Evolutionary conservation across 805 yeast genomes (phyloP), one percentile per base, ranked within the genome.

Genomic region (Starmerella roubikii): DNA sequence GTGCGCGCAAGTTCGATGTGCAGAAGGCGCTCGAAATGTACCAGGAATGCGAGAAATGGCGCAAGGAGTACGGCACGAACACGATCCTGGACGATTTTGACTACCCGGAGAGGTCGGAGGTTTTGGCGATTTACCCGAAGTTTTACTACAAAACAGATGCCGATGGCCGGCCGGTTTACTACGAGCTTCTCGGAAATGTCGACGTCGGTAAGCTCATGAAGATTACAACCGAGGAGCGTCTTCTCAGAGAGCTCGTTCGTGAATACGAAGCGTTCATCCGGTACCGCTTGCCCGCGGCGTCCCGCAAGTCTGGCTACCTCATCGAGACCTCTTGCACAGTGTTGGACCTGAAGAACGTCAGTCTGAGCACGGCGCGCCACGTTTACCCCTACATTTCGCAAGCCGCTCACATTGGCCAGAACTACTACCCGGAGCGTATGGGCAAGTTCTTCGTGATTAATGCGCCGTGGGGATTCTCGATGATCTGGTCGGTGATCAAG

Each of bases 401-500:
- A 62, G 95, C 98, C 9, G 82, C 95, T 12, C 66, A 72, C 54
- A 83, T 91, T 53, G 95, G 97, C 43, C 98, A 91, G 68, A 83
- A 91, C 65, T 88, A 82, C 64, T 91, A 91, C 60, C 98, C 98
- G 13, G 98, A 91, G 69, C 80, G 97, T 63, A 91, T 91, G 98
- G 98, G 98, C 56, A 85, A 82, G 62, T 91, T 88, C 59, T 88
- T 85, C 64, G 66, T 86, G 53, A 83, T 91, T 63, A 91, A 91
- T 57, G 94, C 97, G 1, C 98, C 98, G 48, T 91, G 85, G 57
- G 98, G 98, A 2, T 91, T 91, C 64, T 75, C 94, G 28, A 78
- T 96, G 30, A 96, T 93, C 30, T 91, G 88, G 72, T 74, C 75
- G 59, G 57, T 86, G 39, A 82, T 91, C 67, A 85, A 85, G 66